These are phyloP conservation scores for Boletus subcaerulescens DNA, from an alignment of 768 basidiomycete species.

Conservation along the genomic window DNA sequence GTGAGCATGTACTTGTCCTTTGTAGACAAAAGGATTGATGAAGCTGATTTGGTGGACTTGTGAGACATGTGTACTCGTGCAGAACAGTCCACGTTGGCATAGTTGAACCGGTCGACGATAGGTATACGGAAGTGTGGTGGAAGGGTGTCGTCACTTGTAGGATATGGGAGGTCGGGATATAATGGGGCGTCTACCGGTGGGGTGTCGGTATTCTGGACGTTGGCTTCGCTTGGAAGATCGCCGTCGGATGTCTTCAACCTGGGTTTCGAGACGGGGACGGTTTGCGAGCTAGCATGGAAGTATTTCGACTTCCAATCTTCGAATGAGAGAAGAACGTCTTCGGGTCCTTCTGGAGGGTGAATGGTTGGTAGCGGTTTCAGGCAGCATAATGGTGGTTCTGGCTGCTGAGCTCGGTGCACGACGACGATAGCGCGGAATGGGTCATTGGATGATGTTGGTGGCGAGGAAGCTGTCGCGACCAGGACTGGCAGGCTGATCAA, in stretches of 20 bases:
- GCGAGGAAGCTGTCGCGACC: slow-evolving; percentile 24
- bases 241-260: slow-evolving; percentile 5
- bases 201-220: slow-evolving; percentile 1
- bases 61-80: slow-evolving; percentile 88
- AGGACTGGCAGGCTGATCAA: slow-evolving; percentile 36
- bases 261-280: slow-evolving; percentile 15
- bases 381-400: slow-evolving; percentile 66
- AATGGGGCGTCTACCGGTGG: slow-evolving; percentile 7
- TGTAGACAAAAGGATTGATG: slow-evolving; percentile 82
- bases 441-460: slow-evolving; percentile 47
- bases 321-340: slow-evolving; percentile 72
- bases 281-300: slow-evolving; percentile 36
- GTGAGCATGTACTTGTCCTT: slow-evolving; percentile 97
- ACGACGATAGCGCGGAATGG: slow-evolving; percentile 57
- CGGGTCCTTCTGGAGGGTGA: slow-evolving; percentile 44
- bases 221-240: not conserved
- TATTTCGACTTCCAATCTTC: slow-evolving; percentile 87
- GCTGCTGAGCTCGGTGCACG: slow-evolving; percentile 40
- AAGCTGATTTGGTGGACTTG: slow-evolving; percentile 74
- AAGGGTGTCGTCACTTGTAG: slow-evolving; percentile 23
- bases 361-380: slow-evolving; percentile 46
- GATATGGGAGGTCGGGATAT: not conserved
- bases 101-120: slow-evolving; percentile 88
- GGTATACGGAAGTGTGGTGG: slow-evolving; percentile 71
- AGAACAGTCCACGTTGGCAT: slow-evolving; percentile 89